Evolutionary conservation across 805 yeast species (phyloP).

Genomic region (Candida corydali): DNA sequence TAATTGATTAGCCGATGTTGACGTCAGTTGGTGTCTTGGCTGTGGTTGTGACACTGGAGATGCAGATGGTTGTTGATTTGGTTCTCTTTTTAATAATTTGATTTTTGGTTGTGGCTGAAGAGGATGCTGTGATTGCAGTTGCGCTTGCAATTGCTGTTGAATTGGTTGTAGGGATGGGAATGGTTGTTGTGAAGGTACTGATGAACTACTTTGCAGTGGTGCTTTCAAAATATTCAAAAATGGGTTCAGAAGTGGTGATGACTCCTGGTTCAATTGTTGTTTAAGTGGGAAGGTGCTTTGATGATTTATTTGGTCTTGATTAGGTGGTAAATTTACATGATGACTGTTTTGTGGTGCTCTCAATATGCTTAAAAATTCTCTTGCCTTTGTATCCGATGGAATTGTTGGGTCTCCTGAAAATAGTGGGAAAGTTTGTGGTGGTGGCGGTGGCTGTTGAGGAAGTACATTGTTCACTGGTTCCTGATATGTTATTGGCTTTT

Average conservation of each 20-base stretch:
- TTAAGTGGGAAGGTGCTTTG: not conserved
- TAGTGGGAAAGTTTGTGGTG: not conserved
- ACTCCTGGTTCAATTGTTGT: not conserved
- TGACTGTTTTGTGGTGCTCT: not conserved
- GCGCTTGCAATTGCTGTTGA: not conserved
- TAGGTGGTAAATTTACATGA: not conserved
- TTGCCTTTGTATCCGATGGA: not conserved
- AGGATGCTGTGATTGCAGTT: not conserved
- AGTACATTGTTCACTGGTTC: not conserved
- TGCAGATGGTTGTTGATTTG: not conserved
- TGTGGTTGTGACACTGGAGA: conserved; percentile 2
- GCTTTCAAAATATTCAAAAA: not conserved
- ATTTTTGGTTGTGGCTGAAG: conserved; percentile 9
- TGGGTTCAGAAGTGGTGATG: not conserved
- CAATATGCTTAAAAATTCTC: not conserved
- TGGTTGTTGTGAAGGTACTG: not conserved
- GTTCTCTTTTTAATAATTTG: conserved; percentile 22
- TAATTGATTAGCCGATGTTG: conserved; percentile 7
- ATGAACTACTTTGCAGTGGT: not conserved
- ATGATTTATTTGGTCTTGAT: not conserved
- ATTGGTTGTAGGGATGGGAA: not conserved
- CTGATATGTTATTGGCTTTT: not conserved
- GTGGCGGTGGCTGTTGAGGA: not conserved
- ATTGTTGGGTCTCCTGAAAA: not conserved
- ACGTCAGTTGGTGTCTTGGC: not conserved